phyloP scores from a whole-genome alignment of 345 rosid species.

The Salix suchowensis region DNA sequence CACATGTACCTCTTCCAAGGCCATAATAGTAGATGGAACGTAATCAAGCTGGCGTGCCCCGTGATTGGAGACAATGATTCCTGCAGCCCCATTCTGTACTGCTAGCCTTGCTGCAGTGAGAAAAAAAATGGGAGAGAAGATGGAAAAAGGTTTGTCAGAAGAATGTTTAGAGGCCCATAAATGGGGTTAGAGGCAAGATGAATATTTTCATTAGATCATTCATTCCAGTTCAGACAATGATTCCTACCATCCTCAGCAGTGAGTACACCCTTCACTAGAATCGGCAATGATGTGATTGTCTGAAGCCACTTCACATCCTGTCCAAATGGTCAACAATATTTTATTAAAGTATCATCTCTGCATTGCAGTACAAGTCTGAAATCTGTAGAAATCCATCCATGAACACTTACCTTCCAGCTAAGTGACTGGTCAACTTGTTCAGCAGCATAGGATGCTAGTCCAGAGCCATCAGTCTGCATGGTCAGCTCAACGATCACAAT shows the following conservation, averaged over 20 bases:
- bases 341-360: background rate
- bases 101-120: constrained; percentile 60
- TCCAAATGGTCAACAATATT: background rate
- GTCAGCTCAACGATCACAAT: constrained; percentile 1
- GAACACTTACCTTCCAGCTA: constrained; percentile 71
- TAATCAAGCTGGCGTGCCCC: constrained; percentile 97
- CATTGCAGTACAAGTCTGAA: background rate
- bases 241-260: constrained; percentile 82
- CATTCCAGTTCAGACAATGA: no score
- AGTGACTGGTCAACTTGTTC: constrained; percentile 76
- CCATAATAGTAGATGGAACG: constrained; percentile 78
- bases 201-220: background rate
- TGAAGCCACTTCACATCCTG: constrained; percentile 93
- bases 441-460: constrained; percentile 86
- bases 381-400: background rate
- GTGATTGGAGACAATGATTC: constrained; percentile 89
- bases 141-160: background rate
- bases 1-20: constrained; percentile 71
- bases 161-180: background rate
- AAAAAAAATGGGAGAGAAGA: background rate
- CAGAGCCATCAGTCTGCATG: constrained; percentile 72
- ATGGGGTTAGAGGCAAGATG: background rate
- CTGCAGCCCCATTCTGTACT: constrained; percentile 71
- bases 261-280: constrained; percentile 86
- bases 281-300: constrained; percentile 82